Percentiles rank a stretch among this genome's conserved stretches.
Conservation (phyloP, 2,329 filamentous ascomycete genomes). For the Akanthomyces uredinophilus region DNA sequence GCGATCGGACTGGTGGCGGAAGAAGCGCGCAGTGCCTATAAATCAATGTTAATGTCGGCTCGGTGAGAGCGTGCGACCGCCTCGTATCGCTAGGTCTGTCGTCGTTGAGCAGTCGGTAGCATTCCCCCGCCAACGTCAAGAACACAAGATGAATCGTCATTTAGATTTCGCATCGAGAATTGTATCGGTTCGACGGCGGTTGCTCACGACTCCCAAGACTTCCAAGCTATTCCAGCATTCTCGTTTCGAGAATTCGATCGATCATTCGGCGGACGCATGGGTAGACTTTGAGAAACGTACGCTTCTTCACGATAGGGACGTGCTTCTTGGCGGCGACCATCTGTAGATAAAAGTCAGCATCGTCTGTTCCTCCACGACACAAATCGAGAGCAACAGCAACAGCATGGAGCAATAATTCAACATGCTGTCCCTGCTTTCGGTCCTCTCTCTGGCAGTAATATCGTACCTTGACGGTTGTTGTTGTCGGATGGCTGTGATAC, state of each 20-base stretch:
- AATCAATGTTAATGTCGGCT: slow-evolving; percentile 15
- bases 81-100: not conserved
- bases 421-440: not conserved
- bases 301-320: slow-evolving; percentile 99
- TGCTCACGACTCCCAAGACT: not conserved
- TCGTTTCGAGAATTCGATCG: not conserved
- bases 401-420: slow-evolving; percentile 1
- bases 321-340: slow-evolving; percentile 99
- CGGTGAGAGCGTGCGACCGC: not conserved
- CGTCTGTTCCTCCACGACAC: slow-evolving; percentile 17
- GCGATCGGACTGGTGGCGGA: slow-evolving; percentile 94
- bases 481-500: slow-evolving; percentile 16
- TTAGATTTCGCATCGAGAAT: not conserved
- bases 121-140: not conserved
- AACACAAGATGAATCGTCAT: not conserved
- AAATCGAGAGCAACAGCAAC: not conserved
- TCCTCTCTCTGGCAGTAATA: not conserved
- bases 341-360: slow-evolving; percentile 41
- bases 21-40: slow-evolving; percentile 88
- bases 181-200: not conserved
- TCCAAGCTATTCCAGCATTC: not conserved
- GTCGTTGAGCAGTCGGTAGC: not conserved
- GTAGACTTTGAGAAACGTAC: slow-evolving; percentile 56
- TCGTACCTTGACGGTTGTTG: slow-evolving; percentile 15
- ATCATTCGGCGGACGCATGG: not conserved